Evolutionary conservation across 768 basidiomycete species (phyloP).

Genomic region (Jaapia argillacea): DNA sequence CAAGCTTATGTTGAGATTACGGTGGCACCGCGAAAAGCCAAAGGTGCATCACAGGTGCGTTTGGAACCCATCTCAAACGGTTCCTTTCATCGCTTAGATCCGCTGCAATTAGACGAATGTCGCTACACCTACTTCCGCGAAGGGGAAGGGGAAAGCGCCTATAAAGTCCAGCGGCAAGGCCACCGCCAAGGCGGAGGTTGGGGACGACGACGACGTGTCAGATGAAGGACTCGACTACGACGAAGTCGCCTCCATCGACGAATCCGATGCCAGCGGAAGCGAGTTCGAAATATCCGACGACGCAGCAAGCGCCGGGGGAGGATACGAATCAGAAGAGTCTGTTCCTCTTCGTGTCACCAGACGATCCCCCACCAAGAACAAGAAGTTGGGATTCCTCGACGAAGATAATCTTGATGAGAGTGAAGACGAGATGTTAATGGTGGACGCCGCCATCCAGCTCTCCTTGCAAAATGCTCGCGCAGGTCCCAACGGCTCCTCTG

Average conservation of each 20-base stretch:
- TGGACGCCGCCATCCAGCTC: conserved; percentile 43
- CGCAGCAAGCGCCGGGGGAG: conserved; percentile 2
- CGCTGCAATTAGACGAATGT: neutral
- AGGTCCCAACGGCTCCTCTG: conserved; percentile 18
- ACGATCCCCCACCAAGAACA: conserved; percentile 2
- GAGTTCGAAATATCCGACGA: conserved; percentile 39
- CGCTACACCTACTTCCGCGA: conserved; percentile 10
- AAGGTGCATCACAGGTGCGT: no score
- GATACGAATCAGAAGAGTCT: neutral
- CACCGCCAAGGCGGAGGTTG: conserved; percentile 20
- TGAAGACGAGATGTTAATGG: conserved; percentile 43
- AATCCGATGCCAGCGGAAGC: conserved; percentile 50
- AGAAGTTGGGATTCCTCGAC: conserved; percentile 3
- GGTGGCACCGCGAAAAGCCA: no score
- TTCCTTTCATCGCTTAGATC: conserved; percentile 13
- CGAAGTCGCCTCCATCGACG: conserved; percentile 19
- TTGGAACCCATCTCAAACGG: no score
- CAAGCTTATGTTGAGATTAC: conserved; percentile 12
- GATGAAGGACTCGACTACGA: conserved; percentile 30
- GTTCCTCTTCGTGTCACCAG: conserved; percentile 8
- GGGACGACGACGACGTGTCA: conserved; percentile 15
- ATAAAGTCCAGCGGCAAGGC: conserved; percentile 16
- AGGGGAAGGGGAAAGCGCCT: conserved; percentile 16
- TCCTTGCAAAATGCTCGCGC: conserved; percentile 32
- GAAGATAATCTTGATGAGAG: conserved; percentile 14